These are phyloP conservation scores for Scheffersomyces parashehatae DNA, from an alignment of 1,139 yeast genomes.

Conservation along the genomic window DNA sequence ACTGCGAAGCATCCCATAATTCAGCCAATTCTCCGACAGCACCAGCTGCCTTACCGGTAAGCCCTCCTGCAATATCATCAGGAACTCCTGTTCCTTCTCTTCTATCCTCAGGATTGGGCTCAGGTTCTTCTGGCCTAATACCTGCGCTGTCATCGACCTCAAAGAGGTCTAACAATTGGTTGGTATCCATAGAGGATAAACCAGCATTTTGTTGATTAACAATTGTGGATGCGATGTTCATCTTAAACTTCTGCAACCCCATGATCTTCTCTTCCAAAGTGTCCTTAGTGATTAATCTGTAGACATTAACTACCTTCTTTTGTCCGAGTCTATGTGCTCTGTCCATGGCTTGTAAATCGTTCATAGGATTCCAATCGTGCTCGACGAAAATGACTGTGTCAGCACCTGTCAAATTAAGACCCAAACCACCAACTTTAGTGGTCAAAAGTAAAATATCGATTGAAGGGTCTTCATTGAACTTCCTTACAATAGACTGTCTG, in stretches of 20 bases:
- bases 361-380: slow-evolving; percentile 99
- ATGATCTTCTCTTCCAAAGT: slow-evolving; percentile 96
- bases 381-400: slow-evolving; percentile 98
- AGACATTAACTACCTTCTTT: slow-evolving; percentile 94
- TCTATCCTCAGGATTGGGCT: slow-evolving; percentile 30
- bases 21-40: slow-evolving; percentile 90
- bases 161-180: slow-evolving; percentile 87
- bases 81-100: slow-evolving; percentile 32
- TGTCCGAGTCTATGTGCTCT: slow-evolving; percentile 98
- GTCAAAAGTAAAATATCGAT: slow-evolving; percentile 90
- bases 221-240: slow-evolving; percentile 94
- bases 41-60: slow-evolving; percentile 63
- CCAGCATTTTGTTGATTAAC: slow-evolving; percentile 97
- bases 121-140: slow-evolving; percentile 27
- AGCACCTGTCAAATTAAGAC: slow-evolving; percentile 95
- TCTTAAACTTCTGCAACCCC: slow-evolving; percentile 97
- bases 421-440: slow-evolving; percentile 97
- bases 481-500: slow-evolving; percentile 87
- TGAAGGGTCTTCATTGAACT: slow-evolving; percentile 95
- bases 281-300: slow-evolving; percentile 85
- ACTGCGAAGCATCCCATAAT: slow-evolving; percentile 94
- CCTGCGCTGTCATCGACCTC: slow-evolving; percentile 65
- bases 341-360: slow-evolving; percentile 98
- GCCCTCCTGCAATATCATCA: slow-evolving; percentile 63
- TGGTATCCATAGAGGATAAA: slow-evolving; percentile 93